Conservation (phyloP, 768 basidiomycete genomes). For the Hygrocybe coccinea region DNA sequence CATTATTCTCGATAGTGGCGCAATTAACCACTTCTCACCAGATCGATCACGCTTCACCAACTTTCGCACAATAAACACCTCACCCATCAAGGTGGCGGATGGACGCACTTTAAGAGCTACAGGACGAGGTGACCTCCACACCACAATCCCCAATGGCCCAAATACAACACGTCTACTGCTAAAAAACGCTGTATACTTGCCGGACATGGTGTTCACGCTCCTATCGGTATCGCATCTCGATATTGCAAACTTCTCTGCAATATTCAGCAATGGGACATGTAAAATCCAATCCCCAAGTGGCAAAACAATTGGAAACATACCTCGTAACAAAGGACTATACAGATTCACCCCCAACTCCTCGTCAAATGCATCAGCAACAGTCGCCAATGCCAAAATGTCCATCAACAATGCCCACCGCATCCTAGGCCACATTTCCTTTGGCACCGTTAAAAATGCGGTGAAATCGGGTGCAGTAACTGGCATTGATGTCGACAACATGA, state of each 20-base stretch:
- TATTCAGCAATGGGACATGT: slow-evolving; percentile 12
- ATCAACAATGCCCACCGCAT: slow-evolving; percentile 20
- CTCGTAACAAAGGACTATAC: slow-evolving; percentile 23
- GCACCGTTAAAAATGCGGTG: slow-evolving; percentile 16
- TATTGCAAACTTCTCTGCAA: slow-evolving; percentile 11
- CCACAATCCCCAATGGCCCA: slow-evolving; percentile 18
- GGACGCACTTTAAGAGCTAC: slow-evolving; percentile 22
- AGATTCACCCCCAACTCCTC: background rate
- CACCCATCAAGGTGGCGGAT: slow-evolving; percentile 27
- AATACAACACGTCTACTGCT: slow-evolving; percentile 19
- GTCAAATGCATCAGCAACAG: too few relatives aligned
- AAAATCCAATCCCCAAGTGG: slow-evolving; percentile 10
- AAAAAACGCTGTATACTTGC: slow-evolving; percentile 23
- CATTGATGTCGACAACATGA: slow-evolving; percentile 12
- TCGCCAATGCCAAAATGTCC: too few relatives aligned
- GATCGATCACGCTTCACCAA: slow-evolving; percentile 24
- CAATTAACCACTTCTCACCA: slow-evolving; percentile 32
- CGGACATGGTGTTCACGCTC: slow-evolving; percentile 26
- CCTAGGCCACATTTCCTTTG: slow-evolving; percentile 26
- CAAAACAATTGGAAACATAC: slow-evolving; percentile 17
- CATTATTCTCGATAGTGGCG: slow-evolving; percentile 30
- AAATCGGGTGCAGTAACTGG: slow-evolving; percentile 18
- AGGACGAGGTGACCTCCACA: slow-evolving; percentile 26
- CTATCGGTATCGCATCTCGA: slow-evolving; percentile 23
- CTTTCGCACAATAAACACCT: slow-evolving; percentile 16